phyloP scores from a whole-genome alignment of 768 basidiomycete genomes.

The Tylopilus sp. region DNA sequence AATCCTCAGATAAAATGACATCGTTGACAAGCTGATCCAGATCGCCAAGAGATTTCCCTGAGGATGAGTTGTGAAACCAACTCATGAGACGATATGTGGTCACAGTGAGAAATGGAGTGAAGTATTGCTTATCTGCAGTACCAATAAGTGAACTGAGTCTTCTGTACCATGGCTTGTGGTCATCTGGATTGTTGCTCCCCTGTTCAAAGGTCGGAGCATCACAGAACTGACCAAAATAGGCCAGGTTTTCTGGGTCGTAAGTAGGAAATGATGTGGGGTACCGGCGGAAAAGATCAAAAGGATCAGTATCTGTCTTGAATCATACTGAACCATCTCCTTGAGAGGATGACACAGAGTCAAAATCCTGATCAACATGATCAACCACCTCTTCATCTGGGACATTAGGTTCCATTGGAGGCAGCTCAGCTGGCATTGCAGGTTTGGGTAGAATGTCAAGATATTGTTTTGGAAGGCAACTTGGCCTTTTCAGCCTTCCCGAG shows the following conservation, averaged over 20 bases:
- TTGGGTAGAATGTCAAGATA: background rate
- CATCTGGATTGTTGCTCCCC: too few species aligned
- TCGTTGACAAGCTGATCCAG: background rate
- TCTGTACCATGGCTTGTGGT: background rate
- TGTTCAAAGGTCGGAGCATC: background rate
- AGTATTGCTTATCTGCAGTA: background rate
- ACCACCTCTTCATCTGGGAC: too few species aligned
- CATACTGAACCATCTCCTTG: too few species aligned
- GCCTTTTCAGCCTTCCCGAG: too few species aligned
- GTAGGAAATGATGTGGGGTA: background rate
- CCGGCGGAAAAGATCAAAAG: background rate
- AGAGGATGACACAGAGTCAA: too few species aligned
- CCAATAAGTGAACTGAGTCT: background rate
- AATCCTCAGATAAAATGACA: background rate
- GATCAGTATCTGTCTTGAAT: background rate
- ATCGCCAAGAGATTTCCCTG: background rate
- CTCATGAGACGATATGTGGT: background rate
- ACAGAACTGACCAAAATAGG: background rate
- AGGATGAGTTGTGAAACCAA: background rate
- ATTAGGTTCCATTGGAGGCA: too few species aligned
- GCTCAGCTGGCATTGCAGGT: too few species aligned
- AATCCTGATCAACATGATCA: too few species aligned
- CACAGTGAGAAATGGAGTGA: background rate
- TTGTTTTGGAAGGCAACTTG: background rate
- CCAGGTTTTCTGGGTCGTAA: too few species aligned